phyloP scores from a whole-genome alignment of 768 basidiomycete genomes.

The Exidia glandulosa region DNA sequence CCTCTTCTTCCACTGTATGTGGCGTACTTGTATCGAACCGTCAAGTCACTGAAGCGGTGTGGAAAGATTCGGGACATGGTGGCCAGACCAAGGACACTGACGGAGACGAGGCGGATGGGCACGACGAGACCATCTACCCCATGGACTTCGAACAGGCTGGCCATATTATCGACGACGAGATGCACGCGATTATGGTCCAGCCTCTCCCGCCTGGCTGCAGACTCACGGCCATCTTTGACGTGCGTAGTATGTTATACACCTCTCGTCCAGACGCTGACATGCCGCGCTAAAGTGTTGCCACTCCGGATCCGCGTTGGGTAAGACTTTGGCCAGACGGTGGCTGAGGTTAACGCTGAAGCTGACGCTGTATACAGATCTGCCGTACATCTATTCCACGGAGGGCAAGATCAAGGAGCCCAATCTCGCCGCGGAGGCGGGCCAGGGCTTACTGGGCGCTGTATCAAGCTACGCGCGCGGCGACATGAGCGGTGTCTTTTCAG shows the following conservation, averaged over 20 bases:
- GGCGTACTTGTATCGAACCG: not conserved
- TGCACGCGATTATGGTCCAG: conserved; percentile 67
- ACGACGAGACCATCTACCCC: conserved; percentile 57
- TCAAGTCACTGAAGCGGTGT: not conserved
- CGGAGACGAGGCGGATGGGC: conserved; percentile 76
- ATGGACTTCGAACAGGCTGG: conserved; percentile 59
- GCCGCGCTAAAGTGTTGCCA: conserved; percentile 55
- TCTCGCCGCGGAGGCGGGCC: conserved; percentile 74
- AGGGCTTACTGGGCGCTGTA: conserved; percentile 71
- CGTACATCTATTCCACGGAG: conserved; percentile 73
- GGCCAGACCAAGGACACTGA: conserved; percentile 77
- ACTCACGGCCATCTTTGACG: conserved; percentile 73
- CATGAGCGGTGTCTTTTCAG: conserved; percentile 63
- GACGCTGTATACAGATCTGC: conserved; percentile 28
- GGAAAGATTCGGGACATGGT: conserved; percentile 82
- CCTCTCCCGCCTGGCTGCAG: conserved; percentile 80
- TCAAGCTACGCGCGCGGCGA: conserved; percentile 70
- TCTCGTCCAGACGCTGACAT: conserved; percentile 3
- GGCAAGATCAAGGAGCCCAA: conserved; percentile 94
- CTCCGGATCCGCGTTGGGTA: conserved; percentile 80
- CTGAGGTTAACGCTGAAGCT: conserved; percentile 10
- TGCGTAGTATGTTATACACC: conserved; percentile 25
- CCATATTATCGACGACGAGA: conserved; percentile 81
- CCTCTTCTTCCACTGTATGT: conserved; percentile 80
- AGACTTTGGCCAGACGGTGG: conserved; percentile 12